Evolutionary conservation across 768 basidiomycete species (phyloP), one percentile per base, ranked within the genome.

Genomic region (Rhizopogon salebrosus): DNA sequence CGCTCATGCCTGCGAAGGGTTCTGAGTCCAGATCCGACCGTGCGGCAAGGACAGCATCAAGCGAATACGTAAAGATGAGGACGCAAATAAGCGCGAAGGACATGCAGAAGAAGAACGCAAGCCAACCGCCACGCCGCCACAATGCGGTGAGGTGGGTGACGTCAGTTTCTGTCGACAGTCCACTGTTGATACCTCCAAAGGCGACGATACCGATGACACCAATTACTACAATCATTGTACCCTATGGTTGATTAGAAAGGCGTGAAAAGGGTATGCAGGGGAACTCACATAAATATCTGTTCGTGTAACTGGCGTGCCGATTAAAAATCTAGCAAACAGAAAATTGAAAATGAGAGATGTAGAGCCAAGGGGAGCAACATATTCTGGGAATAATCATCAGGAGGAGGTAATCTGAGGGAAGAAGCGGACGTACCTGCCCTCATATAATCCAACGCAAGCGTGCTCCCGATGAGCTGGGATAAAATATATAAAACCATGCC

Each of bases 331-430:
- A 35, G 95, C 95, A 66, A 97, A 95, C 35, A 97, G 75, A 65
- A 97, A 95, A 68, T 98, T 98, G 75, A 98, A 98, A 52, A 98
- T 84, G 56, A 98, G 82, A 11, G 92, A 90, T 10, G 92, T 89
- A 0, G 92, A 92, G 13, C 95, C 95, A 4, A 98, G 79, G 2
- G 95, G 95, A 1, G 95, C 95, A 52, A 98, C 95, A 67, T 97
- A 98, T 82, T 95, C 91, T 83, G 70, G 52, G 49, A 22, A 9
- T 20, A 20, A 36, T 52, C 53, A 56, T 37, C 54, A 67, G 53
- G 48, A 51, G 48, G 63, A 50, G 42, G 35, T 10, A 13, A 20
- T 34, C 22, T 26, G 3, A 54, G 52, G 43, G 49, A 49, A 35
- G 34, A 45, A 18, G 27, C 10, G 5, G 24, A 63, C 76, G 39